Evolutionary conservation across 129 eudicot species (phyloP).

Genomic region (Artemisia annua): DNA sequence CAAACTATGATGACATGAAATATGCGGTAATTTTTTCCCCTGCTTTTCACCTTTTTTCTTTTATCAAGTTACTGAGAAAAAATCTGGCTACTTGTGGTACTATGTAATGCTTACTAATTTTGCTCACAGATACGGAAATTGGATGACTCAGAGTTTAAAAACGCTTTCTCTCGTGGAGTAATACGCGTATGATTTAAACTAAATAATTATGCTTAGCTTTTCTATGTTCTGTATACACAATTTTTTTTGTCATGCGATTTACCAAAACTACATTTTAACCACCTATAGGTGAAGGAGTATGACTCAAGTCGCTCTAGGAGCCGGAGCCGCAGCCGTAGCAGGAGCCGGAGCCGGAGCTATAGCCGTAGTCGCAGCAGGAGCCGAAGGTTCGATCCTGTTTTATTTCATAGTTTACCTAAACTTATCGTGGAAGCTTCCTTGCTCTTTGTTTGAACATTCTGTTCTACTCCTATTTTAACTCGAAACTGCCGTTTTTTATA

Average conservation of each 20-base stretch:
- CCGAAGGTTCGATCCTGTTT: slow-evolving; percentile 43
- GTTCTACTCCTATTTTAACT: neutral
- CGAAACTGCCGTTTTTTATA: neutral
- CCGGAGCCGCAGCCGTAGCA: slow-evolving; percentile 68
- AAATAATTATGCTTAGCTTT: neutral
- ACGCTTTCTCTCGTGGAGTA: slow-evolving; percentile 71
- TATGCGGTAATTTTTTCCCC: slow-evolving; percentile 56
- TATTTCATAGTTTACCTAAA: neutral
- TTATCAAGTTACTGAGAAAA: neutral
- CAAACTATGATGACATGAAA: slow-evolving; percentile 95
- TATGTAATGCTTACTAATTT: neutral
- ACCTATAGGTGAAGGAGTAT: slow-evolving; percentile 78
- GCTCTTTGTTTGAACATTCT: neutral
- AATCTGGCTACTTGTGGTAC: neutral
- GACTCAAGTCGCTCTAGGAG: slow-evolving; percentile 79
- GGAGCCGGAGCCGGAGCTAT: slow-evolving; percentile 49
- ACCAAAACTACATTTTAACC: neutral
- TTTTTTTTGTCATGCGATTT: neutral
- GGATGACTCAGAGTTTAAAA: slow-evolving; percentile 87
- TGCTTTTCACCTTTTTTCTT: neutral
- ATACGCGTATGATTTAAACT: slow-evolving; percentile 59
- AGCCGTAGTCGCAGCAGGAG: slow-evolving; percentile 58
- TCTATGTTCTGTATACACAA: neutral
- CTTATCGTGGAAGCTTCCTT: neutral
- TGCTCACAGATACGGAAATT: slow-evolving; percentile 71